A percentile compares a stretch with the other conserved stretches of the same genome.
These are phyloP conservation scores for Tinospora cordifolia DNA, from an alignment of 164 flowering plant species.

Conservation along the genomic window DNA sequence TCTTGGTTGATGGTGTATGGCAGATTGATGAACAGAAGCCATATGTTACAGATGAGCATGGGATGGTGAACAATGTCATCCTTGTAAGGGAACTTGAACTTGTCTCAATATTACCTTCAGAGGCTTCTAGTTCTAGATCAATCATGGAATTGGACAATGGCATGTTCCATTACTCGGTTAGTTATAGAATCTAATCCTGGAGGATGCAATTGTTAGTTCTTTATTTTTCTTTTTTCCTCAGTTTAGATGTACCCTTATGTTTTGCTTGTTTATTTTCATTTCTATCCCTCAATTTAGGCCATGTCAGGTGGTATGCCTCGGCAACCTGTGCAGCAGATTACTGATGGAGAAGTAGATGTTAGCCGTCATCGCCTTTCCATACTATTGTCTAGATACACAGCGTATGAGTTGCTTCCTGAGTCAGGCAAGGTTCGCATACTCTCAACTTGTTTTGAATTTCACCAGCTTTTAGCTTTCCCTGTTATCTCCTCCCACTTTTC, in stretches of 20 bases:
- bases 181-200: slow-evolving; percentile 1
- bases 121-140: slow-evolving; percentile 13
- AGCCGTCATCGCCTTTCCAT: slow-evolving; percentile 23
- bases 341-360: slow-evolving; percentile 23
- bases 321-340: slow-evolving; percentile 16
- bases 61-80: slow-evolving; percentile 30
- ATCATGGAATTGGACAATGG: slow-evolving; percentile 23
- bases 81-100: slow-evolving; percentile 24
- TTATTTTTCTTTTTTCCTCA: background rate
- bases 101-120: slow-evolving; percentile 12
- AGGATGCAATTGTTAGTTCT: background rate
- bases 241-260: background rate
- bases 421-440: slow-evolving; percentile 87
- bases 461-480: background rate
- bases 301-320: slow-evolving; percentile 19
- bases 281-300: slow-evolving; percentile 22
- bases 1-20: slow-evolving; percentile 48
- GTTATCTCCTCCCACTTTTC: background rate
- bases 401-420: slow-evolving; percentile 49
- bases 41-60: slow-evolving; percentile 25
- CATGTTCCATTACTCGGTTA: slow-evolving; percentile 15
- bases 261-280: background rate
- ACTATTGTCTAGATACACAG: slow-evolving; percentile 32
- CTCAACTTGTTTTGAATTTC: slow-evolving; percentile 6
- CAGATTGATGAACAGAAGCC: slow-evolving; percentile 28